Evolutionary conservation across 169 alveolate genomes (phyloP).

Genomic region (Ichthyophthirius multifiliis): DNA sequence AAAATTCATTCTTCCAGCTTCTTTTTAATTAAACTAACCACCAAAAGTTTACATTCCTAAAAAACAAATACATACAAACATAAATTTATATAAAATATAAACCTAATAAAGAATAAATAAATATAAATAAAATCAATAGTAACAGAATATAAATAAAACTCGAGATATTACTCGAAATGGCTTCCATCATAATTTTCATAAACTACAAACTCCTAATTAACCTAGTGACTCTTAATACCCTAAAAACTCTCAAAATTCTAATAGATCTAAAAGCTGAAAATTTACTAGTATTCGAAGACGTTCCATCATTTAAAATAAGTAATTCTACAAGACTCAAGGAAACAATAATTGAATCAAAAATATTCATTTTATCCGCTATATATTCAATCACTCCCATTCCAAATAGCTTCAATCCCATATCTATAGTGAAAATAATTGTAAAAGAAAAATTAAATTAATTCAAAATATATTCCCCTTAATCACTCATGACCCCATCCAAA

Average conservation of each 20-base stretch:
- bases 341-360: conserved; percentile 55
- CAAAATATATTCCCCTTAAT: conserved; percentile 2
- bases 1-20: conserved; percentile 40
- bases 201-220: conserved; percentile 65
- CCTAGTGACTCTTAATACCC: conserved; percentile 60
- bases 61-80: too few relatives aligned
- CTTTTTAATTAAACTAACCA: conserved; percentile 8
- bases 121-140: conserved; percentile 63
- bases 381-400: conserved; percentile 47
- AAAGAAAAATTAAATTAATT: conserved; percentile 41
- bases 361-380: conserved; percentile 41
- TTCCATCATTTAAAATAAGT: conserved; percentile 46
- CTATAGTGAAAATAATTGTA: conserved; percentile 54
- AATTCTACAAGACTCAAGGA: conserved; percentile 52
- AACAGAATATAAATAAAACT: conserved; percentile 54
- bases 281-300: conserved; percentile 21
- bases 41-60: conserved; percentile 47
- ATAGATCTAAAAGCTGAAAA: conserved; percentile 76
- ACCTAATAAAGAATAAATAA: conserved; percentile 78
- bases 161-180: conserved; percentile 56
- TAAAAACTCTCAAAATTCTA: conserved; percentile 75
- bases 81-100: too few relatives aligned
- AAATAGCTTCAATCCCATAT: conserved; percentile 55
- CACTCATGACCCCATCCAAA: conserved; percentile 40
- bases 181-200: conserved; percentile 73